These are phyloP conservation scores for Naganishia onofrii DNA, from an alignment of 768 basidiomycete genomes.

Conservation along the genomic window DNA sequence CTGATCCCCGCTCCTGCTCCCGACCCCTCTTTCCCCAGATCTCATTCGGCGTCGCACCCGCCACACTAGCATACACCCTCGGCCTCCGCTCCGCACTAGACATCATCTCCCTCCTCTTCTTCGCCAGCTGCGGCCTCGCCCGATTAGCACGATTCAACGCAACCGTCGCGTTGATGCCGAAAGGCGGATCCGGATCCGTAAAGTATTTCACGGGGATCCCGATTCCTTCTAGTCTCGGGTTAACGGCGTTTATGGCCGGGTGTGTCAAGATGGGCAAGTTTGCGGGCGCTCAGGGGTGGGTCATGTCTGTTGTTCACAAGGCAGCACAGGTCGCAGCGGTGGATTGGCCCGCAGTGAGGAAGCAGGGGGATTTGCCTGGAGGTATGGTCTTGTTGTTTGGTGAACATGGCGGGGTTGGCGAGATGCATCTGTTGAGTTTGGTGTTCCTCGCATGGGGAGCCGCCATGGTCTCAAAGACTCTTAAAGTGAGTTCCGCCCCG, in stretches of 20 bases:
- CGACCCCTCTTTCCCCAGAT: slow-evolving; percentile 64
- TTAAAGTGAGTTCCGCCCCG: slow-evolving; percentile 59
- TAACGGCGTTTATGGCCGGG: slow-evolving; percentile 74
- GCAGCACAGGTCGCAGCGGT: background rate
- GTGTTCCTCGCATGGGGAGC: slow-evolving; percentile 86
- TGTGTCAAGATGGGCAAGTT: slow-evolving; percentile 86
- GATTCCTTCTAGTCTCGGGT: slow-evolving; percentile 80
- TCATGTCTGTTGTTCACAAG: slow-evolving; percentile 66
- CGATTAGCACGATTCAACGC: slow-evolving; percentile 98
- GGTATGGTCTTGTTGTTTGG: slow-evolving; percentile 52
- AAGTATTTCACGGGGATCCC: slow-evolving; percentile 97
- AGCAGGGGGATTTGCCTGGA: slow-evolving; percentile 54
- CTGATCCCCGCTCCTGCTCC: background rate
- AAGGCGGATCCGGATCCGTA: slow-evolving; percentile 78
- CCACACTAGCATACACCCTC: slow-evolving; percentile 83
- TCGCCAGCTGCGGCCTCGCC: slow-evolving; percentile 94
- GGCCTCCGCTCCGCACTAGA: slow-evolving; percentile 90
- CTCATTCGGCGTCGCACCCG: slow-evolving; percentile 95
- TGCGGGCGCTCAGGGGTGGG: slow-evolving; percentile 67
- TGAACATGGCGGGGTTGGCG: slow-evolving; percentile 53
- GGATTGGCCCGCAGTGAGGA: slow-evolving; percentile 26
- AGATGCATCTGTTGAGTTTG: slow-evolving; percentile 74
- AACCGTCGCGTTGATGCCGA: slow-evolving; percentile 89
- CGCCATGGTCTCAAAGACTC: slow-evolving; percentile 96
- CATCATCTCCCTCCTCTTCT: slow-evolving; percentile 76